Evolutionary conservation across 805 yeast genomes (phyloP).

Genomic region (Yamadazyma ubonensis): DNA sequence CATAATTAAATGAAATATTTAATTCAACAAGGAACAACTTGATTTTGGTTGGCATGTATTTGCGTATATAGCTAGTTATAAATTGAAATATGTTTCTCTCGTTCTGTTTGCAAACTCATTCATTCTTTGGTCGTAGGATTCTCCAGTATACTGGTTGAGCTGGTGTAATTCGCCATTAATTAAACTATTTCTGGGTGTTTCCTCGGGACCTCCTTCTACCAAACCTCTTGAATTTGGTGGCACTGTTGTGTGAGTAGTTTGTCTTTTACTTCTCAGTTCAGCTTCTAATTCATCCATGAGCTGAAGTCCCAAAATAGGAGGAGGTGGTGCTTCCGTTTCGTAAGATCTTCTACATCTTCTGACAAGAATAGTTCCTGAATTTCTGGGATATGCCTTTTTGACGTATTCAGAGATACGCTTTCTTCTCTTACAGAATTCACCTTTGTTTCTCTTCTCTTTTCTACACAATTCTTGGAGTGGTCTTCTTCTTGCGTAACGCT

Average conservation of each 20-base stretch:
- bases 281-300: too few relatives aligned
- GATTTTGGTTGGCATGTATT: neutral
- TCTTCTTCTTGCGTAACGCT: neutral
- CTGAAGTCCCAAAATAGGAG: too few relatives aligned
- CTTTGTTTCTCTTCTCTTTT: neutral
- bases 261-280: too few relatives aligned
- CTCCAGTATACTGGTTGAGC: neutral
- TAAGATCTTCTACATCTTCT: too few relatives aligned
- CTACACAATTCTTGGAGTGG: slow-evolving; percentile 1
- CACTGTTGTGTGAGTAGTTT: too few relatives aligned
- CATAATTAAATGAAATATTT: slow-evolving; percentile 4
- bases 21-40: neutral
- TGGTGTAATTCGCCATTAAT: neutral
- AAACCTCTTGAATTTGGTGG: neutral
- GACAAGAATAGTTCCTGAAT: too few relatives aligned
- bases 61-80: neutral
- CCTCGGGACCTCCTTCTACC: too few relatives aligned
- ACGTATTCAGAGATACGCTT: too few relatives aligned
- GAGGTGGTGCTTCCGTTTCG: too few relatives aligned
- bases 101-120: neutral
- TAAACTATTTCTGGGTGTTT: too few relatives aligned
- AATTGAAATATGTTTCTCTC: neutral
- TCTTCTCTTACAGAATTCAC: slow-evolving; percentile 8
- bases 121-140: neutral
- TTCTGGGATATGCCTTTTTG: too few relatives aligned